Evolutionary conservation across 495 filamentous ascomycete species (phyloP).

Genomic region (Lineolata rhizophorae): DNA sequence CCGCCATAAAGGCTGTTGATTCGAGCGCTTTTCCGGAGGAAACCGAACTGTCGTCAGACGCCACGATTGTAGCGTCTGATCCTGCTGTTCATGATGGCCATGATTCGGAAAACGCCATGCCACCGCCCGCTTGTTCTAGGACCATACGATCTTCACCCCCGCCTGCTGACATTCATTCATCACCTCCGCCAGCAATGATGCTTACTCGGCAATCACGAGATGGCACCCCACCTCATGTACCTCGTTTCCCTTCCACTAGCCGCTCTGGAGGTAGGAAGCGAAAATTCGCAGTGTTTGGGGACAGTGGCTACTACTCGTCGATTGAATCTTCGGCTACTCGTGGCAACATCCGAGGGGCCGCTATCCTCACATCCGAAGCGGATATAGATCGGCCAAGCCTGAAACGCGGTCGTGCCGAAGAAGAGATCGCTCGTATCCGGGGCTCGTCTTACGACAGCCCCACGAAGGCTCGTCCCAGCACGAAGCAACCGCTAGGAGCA

Average conservation of each 20-base stretch:
- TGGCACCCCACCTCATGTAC: conserved; percentile 48
- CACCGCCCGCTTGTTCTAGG: conserved; percentile 14
- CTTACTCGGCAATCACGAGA: conserved; percentile 26
- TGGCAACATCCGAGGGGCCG: conserved; percentile 24
- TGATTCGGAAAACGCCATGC: conserved; percentile 21
- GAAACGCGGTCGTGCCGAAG: conserved; percentile 79
- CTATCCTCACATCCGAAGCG: conserved; percentile 45
- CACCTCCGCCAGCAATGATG: conserved; percentile 49
- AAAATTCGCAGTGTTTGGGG: conserved; percentile 56
- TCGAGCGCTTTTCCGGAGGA: conserved; percentile 26
- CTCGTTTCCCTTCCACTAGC: conserved; percentile 30
- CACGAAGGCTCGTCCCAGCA: conserved; percentile 28
- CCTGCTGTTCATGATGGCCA: conserved; percentile 43
- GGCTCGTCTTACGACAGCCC: conserved; percentile 88
- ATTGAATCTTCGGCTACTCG: conserved; percentile 84
- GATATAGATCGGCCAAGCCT: conserved; percentile 52
- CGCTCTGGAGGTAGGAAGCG: conserved; percentile 44
- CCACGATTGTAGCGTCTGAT: conserved; percentile 81
- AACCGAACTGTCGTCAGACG: conserved; percentile 68
- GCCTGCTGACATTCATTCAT: conserved; percentile 50
- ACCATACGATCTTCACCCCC: conserved; percentile 34
- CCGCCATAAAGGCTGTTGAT: conserved; percentile 13
- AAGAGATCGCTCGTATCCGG: conserved; percentile 85
- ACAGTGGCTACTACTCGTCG: conserved; percentile 94
- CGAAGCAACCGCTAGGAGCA: conserved; percentile 23